Conservation (phyloP, 2,329 filamentous ascomycete genomes). For the Ophiobolus disseminans region DNA sequence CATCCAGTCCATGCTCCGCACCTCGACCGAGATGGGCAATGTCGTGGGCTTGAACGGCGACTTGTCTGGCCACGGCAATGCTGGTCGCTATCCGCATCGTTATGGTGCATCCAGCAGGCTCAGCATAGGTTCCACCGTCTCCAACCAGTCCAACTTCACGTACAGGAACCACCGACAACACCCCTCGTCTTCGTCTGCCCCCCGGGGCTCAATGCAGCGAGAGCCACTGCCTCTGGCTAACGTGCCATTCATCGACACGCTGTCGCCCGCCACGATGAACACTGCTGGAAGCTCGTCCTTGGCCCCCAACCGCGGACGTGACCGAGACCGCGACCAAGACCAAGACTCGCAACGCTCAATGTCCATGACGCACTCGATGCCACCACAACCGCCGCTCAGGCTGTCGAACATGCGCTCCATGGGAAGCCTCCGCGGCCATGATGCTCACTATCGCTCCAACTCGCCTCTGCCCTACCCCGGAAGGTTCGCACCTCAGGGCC, state of each 20-base stretch:
- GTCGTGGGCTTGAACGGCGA: conserved; percentile 50
- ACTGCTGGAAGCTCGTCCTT: conserved; percentile 39
- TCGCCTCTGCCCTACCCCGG: conserved; percentile 53
- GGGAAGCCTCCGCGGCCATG: conserved; percentile 54
- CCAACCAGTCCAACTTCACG: conserved; percentile 51
- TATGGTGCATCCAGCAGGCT: conserved; percentile 43
- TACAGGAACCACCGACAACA: conserved; percentile 44
- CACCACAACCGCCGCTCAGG: conserved; percentile 40
- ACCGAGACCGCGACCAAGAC: conserved; percentile 30
- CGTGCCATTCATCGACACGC: conserved; percentile 49
- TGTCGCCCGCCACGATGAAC: conserved; percentile 45
- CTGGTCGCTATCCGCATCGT: conserved; percentile 46
- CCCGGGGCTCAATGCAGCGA: conserved; percentile 51
- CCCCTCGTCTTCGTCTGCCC: conserved; percentile 50
- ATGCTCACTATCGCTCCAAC: conserved; percentile 44
- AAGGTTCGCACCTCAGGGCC: conserved; percentile 51
- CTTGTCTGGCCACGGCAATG: conserved; percentile 47
- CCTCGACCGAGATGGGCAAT: conserved; percentile 57
- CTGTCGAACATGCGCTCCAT: conserved; percentile 54
- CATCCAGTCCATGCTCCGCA: conserved; percentile 59
- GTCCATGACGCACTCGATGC: conserved; percentile 44
- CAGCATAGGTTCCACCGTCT: conserved; percentile 51
- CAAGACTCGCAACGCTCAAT: conserved; percentile 53
- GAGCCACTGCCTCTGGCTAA: conserved; percentile 39
- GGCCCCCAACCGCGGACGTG: conserved; percentile 24